phyloP scores from a whole-genome alignment of 2,329 filamentous ascomycete genomes.

The Chaetomium sp. region DNA sequence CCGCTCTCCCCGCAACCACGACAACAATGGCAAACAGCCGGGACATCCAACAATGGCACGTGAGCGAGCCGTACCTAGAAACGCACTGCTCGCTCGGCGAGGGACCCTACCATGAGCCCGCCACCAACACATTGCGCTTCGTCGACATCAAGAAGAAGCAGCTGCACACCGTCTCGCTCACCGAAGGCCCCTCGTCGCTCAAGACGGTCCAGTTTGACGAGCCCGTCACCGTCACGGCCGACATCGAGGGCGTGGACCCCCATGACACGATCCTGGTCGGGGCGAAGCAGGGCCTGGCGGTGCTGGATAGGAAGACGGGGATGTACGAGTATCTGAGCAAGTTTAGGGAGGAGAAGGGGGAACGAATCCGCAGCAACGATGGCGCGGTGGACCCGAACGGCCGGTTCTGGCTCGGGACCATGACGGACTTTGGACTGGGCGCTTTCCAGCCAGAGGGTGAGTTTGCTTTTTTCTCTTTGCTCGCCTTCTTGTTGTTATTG shows the following conservation, averaged over 20 bases:
- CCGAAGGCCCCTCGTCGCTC: constrained; percentile 62
- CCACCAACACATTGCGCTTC: constrained; percentile 68
- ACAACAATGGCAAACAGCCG: constrained; percentile 39
- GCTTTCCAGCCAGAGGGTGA: constrained; percentile 63
- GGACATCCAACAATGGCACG: constrained; percentile 52
- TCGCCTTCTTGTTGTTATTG: neutral
- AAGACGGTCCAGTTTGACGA: constrained; percentile 61
- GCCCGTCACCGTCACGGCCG: constrained; percentile 69
- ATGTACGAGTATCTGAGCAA: constrained; percentile 56
- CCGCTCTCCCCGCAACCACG: neutral
- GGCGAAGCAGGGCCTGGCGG: constrained; percentile 79
- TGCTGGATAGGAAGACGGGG: constrained; percentile 66
- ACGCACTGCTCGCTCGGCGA: constrained; percentile 70
- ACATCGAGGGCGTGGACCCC: constrained; percentile 69
- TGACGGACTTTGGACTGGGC: constrained; percentile 71
- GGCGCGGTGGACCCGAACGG: constrained; percentile 79
- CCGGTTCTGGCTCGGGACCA: constrained; percentile 81
- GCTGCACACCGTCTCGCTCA: constrained; percentile 70
- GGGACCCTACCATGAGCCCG: constrained; percentile 71
- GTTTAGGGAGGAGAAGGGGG: constrained; percentile 49
- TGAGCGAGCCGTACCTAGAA: constrained; percentile 59
- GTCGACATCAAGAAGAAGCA: constrained; percentile 81
- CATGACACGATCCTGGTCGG: constrained; percentile 71
- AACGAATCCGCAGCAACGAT: constrained; percentile 73
- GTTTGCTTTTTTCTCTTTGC: constrained; percentile 27